Evolutionary conservation across 345 rosid genomes (phyloP), one percentile per base, ranked within the genome.

Genomic region (Pistacia vera): DNA sequence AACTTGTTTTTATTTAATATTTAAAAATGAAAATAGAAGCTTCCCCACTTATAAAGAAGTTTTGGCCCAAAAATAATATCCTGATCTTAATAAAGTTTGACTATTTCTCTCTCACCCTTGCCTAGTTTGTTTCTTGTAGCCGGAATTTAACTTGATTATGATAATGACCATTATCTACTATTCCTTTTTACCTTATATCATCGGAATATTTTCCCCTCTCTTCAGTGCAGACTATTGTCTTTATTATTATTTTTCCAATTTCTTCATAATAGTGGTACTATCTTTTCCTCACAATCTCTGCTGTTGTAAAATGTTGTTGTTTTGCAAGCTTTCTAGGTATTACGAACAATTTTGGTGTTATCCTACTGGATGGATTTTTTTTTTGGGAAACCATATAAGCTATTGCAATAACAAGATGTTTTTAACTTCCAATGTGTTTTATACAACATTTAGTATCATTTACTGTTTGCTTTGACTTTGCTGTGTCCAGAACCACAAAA

Each of bases 401-500:
- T 30, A 9, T 46, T 22, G 33, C 63, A 28, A 25, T 54, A 64
- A 41, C 5, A 63, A 11, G 57, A 51, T 79, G 66, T 16, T 25
- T 49, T 36, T 48, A 28, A 14, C 57, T 56, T 36, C 16, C 18
- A 4, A 12, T 75, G 56, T 25, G 41, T 74, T 22, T 49, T 44
- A 57, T 58, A 13, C 9, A 62, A 63, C 33, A 57, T 68, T 60
- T 77, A n/a, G 36, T 55, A n/a, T 76, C 68, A 36, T 44, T 44
- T 57, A 59, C 63, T 81, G 57, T 48, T 36, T 84, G 77, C 66
- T 72, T 70, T 48, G 65, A n/a, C 11, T 75, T 66, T 77, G 49
- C 17, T 80, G 67, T 72, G 30, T 79, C 68, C 80, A 94, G 97
- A 89, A 82, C 90, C 95, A 36, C 97, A 96, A 81, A 92, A 82